Evolutionary conservation across 1,139 yeast genomes (phyloP).

Genomic region (Meyerozyma sp.): DNA sequence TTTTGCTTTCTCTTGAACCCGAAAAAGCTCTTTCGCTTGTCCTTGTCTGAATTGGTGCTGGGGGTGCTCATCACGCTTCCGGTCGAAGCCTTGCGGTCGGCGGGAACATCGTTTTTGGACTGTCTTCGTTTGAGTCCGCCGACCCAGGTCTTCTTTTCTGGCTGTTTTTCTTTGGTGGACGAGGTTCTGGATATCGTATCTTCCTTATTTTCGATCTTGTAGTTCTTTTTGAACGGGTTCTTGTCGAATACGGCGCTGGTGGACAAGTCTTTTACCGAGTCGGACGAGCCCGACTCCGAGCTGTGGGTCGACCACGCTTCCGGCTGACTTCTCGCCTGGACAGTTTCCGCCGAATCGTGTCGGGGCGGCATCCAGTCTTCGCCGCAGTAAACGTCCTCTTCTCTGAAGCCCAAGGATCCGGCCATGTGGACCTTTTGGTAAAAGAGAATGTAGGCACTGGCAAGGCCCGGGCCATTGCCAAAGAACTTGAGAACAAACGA

Average conservation of each 20-base stretch:
- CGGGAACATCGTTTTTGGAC: slow-evolving; percentile 12
- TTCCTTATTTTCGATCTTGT: not conserved
- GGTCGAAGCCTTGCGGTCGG: slow-evolving; percentile 11
- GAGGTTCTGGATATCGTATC: not conserved
- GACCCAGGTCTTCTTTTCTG: slow-evolving; percentile 41
- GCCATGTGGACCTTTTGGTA: slow-evolving; percentile 38
- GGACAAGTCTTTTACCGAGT: not conserved
- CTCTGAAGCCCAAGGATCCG: slow-evolving; percentile 28
- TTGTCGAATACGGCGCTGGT: not conserved
- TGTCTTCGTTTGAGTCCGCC: slow-evolving; percentile 37
- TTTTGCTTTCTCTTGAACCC: slow-evolving; percentile 30
- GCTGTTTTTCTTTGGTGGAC: slow-evolving; percentile 1
- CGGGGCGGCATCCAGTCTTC: slow-evolving; percentile 14
- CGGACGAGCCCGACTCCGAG: not conserved
- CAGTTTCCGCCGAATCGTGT: slow-evolving; percentile 7
- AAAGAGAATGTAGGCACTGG: slow-evolving; percentile 86
- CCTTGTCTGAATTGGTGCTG: slow-evolving; percentile 6
- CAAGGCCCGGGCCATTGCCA: slow-evolving; percentile 85
- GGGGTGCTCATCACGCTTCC: slow-evolving; percentile 7
- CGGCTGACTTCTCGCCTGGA: slow-evolving; percentile 5
- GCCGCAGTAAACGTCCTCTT: slow-evolving; percentile 31
- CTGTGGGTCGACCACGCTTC: slow-evolving; percentile 3
- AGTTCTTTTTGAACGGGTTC: not conserved
- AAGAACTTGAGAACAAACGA: slow-evolving; percentile 78
- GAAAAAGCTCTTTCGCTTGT: slow-evolving; percentile 29